Conservation (phyloP, 1,284 basidiomycete species). For the Cryptococcus amylolentus region DNA sequence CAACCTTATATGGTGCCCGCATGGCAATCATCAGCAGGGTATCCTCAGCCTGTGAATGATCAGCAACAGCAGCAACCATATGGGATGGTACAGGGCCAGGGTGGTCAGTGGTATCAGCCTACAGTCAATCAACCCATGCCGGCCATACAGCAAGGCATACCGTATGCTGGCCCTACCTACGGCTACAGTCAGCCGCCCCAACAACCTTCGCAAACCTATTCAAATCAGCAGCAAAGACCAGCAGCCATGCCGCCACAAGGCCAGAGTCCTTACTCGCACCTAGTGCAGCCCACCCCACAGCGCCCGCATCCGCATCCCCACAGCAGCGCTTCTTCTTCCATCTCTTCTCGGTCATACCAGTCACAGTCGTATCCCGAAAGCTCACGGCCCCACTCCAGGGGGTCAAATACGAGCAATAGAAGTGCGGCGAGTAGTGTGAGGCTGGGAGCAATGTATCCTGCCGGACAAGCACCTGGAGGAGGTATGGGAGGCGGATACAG, state of each 20-base stretch:
- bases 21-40: neutral
- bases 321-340: slow-evolving; percentile 39
- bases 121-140: slow-evolving; percentile 27
- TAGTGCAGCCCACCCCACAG: slow-evolving; percentile 40
- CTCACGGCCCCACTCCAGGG: slow-evolving; percentile 43
- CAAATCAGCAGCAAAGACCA: slow-evolving; percentile 3
- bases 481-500: slow-evolving; percentile 14
- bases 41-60: neutral
- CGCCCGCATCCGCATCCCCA: slow-evolving; percentile 36
- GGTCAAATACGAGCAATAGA: slow-evolving; percentile 43
- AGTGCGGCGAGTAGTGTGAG: slow-evolving; percentile 42
- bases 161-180: slow-evolving; percentile 14
- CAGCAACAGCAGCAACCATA: slow-evolving; percentile 9
- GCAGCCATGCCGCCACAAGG: slow-evolving; percentile 2
- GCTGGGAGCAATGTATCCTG: slow-evolving; percentile 41
- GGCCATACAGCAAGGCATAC: slow-evolving; percentile 39
- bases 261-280: slow-evolving; percentile 7
- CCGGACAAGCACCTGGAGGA: slow-evolving; percentile 20
- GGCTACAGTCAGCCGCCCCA: slow-evolving; percentile 11
- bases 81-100: slow-evolving; percentile 6
- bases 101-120: slow-evolving; percentile 11
- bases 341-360: slow-evolving; percentile 43
- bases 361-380: slow-evolving; percentile 42
- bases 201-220: slow-evolving; percentile 7
- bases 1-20: neutral